These are phyloP conservation scores for Euphrasia arctica DNA, from an alignment of 305 asterid genomes.

Conservation along the genomic window DNA sequence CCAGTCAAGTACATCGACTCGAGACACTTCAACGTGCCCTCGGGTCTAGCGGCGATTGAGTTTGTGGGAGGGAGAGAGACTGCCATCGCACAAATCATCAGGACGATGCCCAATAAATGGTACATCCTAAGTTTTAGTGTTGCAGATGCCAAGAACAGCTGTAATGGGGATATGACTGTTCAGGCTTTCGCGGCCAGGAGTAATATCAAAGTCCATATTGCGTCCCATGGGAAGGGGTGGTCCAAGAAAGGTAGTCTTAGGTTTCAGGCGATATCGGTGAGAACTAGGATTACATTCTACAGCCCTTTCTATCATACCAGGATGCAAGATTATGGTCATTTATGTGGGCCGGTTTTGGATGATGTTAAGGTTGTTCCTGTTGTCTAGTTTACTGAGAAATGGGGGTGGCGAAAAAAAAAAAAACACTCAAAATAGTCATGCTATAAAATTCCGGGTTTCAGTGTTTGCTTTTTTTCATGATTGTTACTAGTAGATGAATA, in stretches of 20 bases:
- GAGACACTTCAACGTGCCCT: conserved; percentile 62
- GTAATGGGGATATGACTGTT: conserved; percentile 61
- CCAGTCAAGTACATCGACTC: conserved; percentile 69
- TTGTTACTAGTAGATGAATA: conserved; percentile 18
- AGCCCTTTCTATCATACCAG: conserved; percentile 66
- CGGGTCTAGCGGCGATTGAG: conserved; percentile 62
- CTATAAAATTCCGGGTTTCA: conserved; percentile 13
- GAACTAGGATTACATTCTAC: conserved; percentile 56
- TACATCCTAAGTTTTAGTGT: conserved; percentile 57
- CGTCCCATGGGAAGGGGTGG: conserved; percentile 56
- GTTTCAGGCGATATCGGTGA: conserved; percentile 45
- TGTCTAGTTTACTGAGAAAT: conserved; percentile 20
- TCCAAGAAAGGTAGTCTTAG: conserved; percentile 39
- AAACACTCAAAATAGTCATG: conserved; percentile 6
- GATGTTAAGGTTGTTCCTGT: conserved; percentile 56
- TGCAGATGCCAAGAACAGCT: conserved; percentile 66
- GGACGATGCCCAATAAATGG: conserved; percentile 40
- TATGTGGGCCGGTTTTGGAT: conserved; percentile 77
- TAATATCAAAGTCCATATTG: conserved; percentile 36
- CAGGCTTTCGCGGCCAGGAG: conserved; percentile 55
- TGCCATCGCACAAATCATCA: conserved; percentile 52
- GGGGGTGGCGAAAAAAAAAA: neutral
- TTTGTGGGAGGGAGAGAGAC: conserved; percentile 79
- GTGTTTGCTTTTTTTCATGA: conserved; percentile 1
- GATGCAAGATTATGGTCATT: conserved; percentile 50